These are phyloP conservation scores for Streptanthus diversifolius DNA, from an alignment of 345 rosid genomes.

Conservation along the genomic window DNA sequence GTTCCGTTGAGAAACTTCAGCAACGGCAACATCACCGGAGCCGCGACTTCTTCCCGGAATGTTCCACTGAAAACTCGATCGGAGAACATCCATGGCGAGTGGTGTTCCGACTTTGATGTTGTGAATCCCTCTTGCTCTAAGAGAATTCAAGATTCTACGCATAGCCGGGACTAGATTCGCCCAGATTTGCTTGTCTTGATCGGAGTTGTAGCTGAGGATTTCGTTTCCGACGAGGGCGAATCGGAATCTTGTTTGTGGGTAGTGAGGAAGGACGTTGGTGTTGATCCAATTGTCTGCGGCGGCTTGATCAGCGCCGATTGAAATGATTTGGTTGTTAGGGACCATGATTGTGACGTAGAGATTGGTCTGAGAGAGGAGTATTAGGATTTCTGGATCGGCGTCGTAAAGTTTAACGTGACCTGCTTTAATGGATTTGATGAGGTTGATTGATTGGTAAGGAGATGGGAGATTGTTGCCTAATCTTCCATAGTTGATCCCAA, in stretches of 20 bases:
- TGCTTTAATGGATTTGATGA: slow-evolving; percentile 45
- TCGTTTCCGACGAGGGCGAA: slow-evolving; percentile 70
- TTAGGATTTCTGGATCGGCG: slow-evolving; percentile 52
- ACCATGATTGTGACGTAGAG: slow-evolving; percentile 65
- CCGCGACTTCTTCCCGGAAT: slow-evolving; percentile 52
- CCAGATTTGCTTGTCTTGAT: slow-evolving; percentile 43
- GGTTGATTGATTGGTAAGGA: slow-evolving; percentile 45
- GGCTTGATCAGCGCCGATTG: slow-evolving; percentile 41
- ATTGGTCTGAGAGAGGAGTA: slow-evolving; percentile 45
- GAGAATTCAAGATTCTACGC: slow-evolving; percentile 46
- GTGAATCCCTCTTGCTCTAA: slow-evolving; percentile 38
- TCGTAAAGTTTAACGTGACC: slow-evolving; percentile 59
- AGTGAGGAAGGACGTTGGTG: slow-evolving; percentile 45
- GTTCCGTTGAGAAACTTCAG: slow-evolving; percentile 59
- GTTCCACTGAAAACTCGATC: slow-evolving; percentile 48
- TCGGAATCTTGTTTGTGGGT: slow-evolving; percentile 53
- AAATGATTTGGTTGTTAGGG: slow-evolving; percentile 50
- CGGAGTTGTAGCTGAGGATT: slow-evolving; percentile 52
- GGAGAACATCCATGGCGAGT: slow-evolving; percentile 62
- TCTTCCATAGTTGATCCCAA: slow-evolving; percentile 36
- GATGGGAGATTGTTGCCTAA: slow-evolving; percentile 52
- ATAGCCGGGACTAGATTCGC: slow-evolving; percentile 61
- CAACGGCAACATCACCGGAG: slow-evolving; percentile 50
- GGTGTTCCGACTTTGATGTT: slow-evolving; percentile 75
- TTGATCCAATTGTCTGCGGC: slow-evolving; percentile 48